These are phyloP conservation scores for Trifolium dubium DNA, from an alignment of 306 rosid species.

Conservation along the genomic window DNA sequence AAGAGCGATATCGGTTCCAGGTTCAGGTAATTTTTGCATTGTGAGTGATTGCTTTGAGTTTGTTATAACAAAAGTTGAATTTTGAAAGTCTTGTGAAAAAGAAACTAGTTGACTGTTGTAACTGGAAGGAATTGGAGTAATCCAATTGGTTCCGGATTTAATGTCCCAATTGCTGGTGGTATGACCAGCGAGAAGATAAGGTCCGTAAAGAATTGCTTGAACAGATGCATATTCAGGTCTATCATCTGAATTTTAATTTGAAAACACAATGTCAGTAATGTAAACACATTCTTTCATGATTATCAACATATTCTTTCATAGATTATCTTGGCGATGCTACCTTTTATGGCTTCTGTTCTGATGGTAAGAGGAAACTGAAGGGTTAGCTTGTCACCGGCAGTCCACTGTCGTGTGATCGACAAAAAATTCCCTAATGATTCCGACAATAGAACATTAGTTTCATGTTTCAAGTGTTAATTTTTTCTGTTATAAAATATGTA, in stretches of 20 bases:
- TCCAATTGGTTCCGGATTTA: constrained; percentile 60
- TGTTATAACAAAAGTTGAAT: constrained; percentile 54
- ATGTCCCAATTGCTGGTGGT: constrained; percentile 62
- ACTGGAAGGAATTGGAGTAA: constrained; percentile 65
- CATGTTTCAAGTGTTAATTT: constrained; percentile 17
- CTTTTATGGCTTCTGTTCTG: constrained; percentile 75
- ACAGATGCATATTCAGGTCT: constrained; percentile 65
- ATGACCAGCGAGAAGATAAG: constrained; percentile 75
- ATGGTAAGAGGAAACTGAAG: constrained; percentile 71
- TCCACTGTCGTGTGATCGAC: constrained; percentile 62
- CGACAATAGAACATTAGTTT: constrained; percentile 21
- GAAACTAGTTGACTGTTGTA: constrained; percentile 61
- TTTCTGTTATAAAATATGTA: background rate
- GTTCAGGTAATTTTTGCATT: constrained; percentile 54
- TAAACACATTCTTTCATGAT: background rate
- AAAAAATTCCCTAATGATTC: constrained; percentile 64
- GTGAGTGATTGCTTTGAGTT: constrained; percentile 58
- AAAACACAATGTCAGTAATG: constrained; percentile 37
- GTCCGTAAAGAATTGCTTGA: constrained; percentile 82
- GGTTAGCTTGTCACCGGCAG: constrained; percentile 58
- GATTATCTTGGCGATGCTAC: constrained; percentile 44
- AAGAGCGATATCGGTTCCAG: constrained; percentile 56
- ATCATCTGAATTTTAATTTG: constrained; percentile 67
- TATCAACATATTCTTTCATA: background rate
- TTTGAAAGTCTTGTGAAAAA: constrained; percentile 49